Conservation (phyloP, 495 filamentous ascomycete species). For the Thozetella sp. region DNA sequence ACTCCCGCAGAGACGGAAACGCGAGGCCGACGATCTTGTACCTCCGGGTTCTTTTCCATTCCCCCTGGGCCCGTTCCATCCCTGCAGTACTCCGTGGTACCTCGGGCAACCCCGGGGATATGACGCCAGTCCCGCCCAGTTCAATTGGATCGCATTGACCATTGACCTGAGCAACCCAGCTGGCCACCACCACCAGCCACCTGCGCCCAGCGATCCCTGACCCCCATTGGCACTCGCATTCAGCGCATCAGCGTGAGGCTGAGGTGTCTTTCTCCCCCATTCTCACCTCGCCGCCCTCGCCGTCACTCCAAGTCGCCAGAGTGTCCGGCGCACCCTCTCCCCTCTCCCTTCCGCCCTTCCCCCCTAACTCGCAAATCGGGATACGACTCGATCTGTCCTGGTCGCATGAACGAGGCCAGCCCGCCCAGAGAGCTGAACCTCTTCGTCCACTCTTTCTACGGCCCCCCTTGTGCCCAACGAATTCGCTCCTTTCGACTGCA, state of each 20-base stretch:
- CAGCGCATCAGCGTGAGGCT: slow-evolving; percentile 12
- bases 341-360: not conserved
- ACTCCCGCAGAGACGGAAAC: no score
- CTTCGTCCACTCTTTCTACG: slow-evolving; percentile 16
- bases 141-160: slow-evolving; percentile 1
- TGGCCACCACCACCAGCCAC: not conserved
- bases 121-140: not conserved
- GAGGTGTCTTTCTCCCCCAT: slow-evolving; percentile 11
- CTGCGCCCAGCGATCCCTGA: not conserved
- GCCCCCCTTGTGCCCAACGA: slow-evolving; percentile 1
- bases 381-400: slow-evolving; percentile 10
- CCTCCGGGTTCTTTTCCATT: not conserved
- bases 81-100: not conserved
- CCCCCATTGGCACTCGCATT: slow-evolving; percentile 8
- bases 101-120: slow-evolving; percentile 2
- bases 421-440: slow-evolving; percentile 10
- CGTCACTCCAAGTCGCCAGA: not conserved
- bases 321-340: not conserved
- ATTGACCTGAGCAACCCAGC: slow-evolving; percentile 2
- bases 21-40: no score
- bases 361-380: not conserved
- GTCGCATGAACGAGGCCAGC: slow-evolving; percentile 23
- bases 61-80: not conserved
- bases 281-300: slow-evolving; percentile 8
- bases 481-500: slow-evolving; percentile 7